These are phyloP conservation scores for Cyclanthera cordifolia DNA, from an alignment of 306 rosid genomes.

Conservation along the genomic window DNA sequence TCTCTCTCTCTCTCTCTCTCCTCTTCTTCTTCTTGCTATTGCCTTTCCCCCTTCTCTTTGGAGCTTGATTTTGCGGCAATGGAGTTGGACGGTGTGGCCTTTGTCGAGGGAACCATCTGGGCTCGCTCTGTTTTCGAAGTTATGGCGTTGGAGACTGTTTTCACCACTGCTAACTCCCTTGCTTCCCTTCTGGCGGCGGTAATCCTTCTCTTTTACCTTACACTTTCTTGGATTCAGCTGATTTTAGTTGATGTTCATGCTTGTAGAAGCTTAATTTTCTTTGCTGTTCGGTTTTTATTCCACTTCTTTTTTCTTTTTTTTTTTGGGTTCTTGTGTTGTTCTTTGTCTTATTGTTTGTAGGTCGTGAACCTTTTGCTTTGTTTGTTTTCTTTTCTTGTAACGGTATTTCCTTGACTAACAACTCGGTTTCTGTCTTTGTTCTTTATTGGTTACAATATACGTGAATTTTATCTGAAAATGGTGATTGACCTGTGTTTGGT, in stretches of 20 bases:
- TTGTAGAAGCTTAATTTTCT: background rate
- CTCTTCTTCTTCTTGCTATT: no score
- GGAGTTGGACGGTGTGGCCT: slow-evolving; percentile 28
- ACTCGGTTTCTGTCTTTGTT: background rate
- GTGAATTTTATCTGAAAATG: background rate
- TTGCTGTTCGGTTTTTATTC: background rate
- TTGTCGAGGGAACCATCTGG: slow-evolving; percentile 18
- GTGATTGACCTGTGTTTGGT: background rate
- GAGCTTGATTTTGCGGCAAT: slow-evolving; percentile 30
- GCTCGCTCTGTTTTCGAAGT: slow-evolving; percentile 30
- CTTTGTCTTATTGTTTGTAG: background rate
- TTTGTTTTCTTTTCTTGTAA: slow-evolving; percentile 3
- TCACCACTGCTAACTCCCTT: slow-evolving; percentile 37
- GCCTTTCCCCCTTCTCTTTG: background rate
- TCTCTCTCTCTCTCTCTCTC: background rate
- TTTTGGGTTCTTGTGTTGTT: background rate
- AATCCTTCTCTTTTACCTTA: background rate
- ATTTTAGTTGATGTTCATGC: background rate
- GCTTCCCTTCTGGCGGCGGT: slow-evolving; percentile 47
- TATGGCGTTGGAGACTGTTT: slow-evolving; percentile 29
- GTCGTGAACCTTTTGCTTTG: background rate
- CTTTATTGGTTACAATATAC: background rate
- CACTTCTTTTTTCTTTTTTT: background rate
- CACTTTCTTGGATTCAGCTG: background rate
- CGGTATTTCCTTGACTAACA: background rate